Conservation (phyloP, 345 rosid genomes). For the Balakata baccata region DNA sequence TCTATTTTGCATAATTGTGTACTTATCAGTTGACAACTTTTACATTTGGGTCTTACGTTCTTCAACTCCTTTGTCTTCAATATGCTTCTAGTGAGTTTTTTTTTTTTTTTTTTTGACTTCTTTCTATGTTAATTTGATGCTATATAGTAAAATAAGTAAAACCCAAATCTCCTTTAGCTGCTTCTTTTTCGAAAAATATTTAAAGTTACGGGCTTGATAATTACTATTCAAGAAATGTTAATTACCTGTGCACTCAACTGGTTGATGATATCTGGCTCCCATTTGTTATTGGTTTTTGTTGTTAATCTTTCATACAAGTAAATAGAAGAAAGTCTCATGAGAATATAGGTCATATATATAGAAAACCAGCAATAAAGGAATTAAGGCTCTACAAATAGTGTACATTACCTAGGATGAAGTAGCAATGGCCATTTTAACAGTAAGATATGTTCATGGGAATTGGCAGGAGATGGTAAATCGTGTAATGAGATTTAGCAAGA, state of each 20-base stretch:
- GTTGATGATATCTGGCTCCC: no score
- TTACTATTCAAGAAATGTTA: no score
- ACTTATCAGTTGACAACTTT: constrained; percentile 76
- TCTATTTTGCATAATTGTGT: constrained; percentile 13
- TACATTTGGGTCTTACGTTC: constrained; percentile 78
- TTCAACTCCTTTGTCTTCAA: constrained; percentile 78
- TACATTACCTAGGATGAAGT: no score
- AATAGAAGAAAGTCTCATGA: neutral
- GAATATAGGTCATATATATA: neutral
- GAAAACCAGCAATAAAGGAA: neutral
- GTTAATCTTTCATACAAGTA: neutral
- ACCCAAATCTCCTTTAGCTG: no score
- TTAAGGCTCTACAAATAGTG: no score
- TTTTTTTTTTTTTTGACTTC: no score
- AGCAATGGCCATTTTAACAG: no score
- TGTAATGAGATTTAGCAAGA: no score
- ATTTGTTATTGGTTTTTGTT: neutral
- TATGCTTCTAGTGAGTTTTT: constrained; percentile 90
- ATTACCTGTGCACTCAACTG: neutral
- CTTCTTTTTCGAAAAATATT: no score
- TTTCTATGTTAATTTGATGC: neutral
- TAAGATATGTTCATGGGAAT: no score
- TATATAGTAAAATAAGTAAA: neutral
- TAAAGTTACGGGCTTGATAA: no score
- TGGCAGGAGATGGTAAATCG: no score